Percentiles rank a stretch among this genome's conserved stretches.
These are phyloP conservation scores for Phaeosphaeriaceae sp. DNA, from an alignment of 2,329 filamentous ascomycete species.

Conservation along the genomic window DNA sequence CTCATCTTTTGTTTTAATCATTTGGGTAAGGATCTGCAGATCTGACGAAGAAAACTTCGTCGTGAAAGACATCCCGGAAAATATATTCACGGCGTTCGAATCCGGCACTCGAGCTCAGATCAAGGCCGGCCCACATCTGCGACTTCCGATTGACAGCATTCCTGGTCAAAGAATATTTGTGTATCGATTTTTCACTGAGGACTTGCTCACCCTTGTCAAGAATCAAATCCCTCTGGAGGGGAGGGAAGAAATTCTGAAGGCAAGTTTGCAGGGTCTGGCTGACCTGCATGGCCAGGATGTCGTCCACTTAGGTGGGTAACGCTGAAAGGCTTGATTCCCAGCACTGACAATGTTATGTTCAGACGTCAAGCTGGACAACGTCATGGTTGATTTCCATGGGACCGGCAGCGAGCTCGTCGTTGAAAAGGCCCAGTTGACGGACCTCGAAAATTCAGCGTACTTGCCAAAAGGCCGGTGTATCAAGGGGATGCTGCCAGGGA, in stretches of 20 bases:
- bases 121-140: neutral
- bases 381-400: constrained; percentile 29
- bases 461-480: constrained; percentile 40
- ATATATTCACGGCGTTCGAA: constrained; percentile 1
- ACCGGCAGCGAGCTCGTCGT: constrained; percentile 15
- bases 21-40: neutral
- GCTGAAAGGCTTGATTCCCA: neutral
- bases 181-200: constrained; percentile 25
- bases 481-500: constrained; percentile 37
- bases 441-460: constrained; percentile 45
- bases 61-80: neutral
- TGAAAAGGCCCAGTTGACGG: constrained; percentile 31
- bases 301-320: constrained; percentile 31
- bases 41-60: neutral
- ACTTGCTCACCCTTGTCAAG: constrained; percentile 26
- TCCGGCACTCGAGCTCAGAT: neutral
- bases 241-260: constrained; percentile 32
- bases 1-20: neutral
- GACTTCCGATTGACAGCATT: neutral
- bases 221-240: constrained; percentile 17
- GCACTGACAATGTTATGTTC: constrained; percentile 1
- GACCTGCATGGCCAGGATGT: constrained; percentile 34
- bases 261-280: constrained; percentile 26
- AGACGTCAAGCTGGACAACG: constrained; percentile 42
- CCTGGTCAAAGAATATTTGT: constrained; percentile 26